Evolutionary conservation across 2,329 filamentous ascomycete species (phyloP), one percentile per base, ranked within the genome.

Genomic region (Fusarium sp.): DNA sequence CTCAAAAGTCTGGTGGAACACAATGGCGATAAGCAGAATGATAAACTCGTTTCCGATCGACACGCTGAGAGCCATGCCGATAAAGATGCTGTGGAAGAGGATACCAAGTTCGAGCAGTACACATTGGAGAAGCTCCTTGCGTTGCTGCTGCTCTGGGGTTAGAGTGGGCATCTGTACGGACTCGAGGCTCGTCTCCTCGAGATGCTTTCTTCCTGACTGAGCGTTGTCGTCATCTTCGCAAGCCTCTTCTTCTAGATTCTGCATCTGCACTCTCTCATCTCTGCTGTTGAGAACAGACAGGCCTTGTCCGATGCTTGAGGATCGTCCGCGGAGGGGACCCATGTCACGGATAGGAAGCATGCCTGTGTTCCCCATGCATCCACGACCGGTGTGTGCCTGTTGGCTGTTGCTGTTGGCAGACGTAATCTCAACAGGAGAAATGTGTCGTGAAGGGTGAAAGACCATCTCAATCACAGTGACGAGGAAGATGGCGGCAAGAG

Each of bases 391-490:
- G 38, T 42, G 16, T 1, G 62, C 9, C 9, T 54, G 18, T 22
- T 69, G 35, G 14, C 69, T 31, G 35, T 40, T 58, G 16, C 64
- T 42, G 16, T 22, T 14, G 52, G 20, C 8, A 11, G 70, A 69
- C 4, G 58, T 62, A 2, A 65, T 37, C 45, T 76, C 61, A 20
- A 71, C 66, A 3, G 79, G 72, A 1, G 74, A 73, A 14, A 79
- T 69, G 60, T 81, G 82, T 18, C 83, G 80, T 18, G 82, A 81
- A 0, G 86, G 86, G 45, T 86, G 85, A 66, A 91, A 89, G 29
- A 88, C 83, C 88, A 91, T 97, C 82, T 98, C 95, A 69, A 98
- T 88, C 13, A 92, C 87, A 11, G 96, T 93, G 8, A 98, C 94
- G 11, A 93, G 86, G 76, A 97, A 88, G 40, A 94, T 93, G 31